Base-by-base conservation (phyloP, 2,329 filamentous ascomycete genomes). In the Paecilomyces sp. region DNA sequence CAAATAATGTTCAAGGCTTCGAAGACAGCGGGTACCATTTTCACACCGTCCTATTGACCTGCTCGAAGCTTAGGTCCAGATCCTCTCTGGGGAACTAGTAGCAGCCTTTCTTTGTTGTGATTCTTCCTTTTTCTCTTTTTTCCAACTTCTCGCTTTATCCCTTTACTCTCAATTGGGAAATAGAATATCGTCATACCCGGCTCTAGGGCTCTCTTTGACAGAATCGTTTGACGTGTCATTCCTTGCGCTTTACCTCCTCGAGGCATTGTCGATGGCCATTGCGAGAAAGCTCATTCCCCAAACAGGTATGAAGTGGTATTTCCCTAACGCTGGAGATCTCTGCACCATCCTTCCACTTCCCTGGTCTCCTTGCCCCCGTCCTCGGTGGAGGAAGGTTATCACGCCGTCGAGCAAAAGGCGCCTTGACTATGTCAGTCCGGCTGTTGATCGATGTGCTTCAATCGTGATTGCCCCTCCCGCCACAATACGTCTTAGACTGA, bases 191-290 rank as follows among this genome's bases (percentile, higher is more conserved):
- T 47, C 56, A n/a, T 52, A 30, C 25, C 47, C 31, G 31, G 56
- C 54, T 57, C 24, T 55, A 47, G 47, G 56, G 30, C 36, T 53
- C 31, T 34, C 55, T 47, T 55, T 24, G 53, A 15, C 54, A 47
- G 28, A 57, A 57, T 47, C 33, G 34, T 58, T 60, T 58, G 61
- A 61, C 61, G 60, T 63, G 60, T 63, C 60, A 63, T 60, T 56
- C 61, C 57, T 63, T 63, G 58, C 41, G 59, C 56, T 61, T 56
- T 58, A 58, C 58, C 54, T 59, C 36, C 54, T 52, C 33, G 54
- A 50, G 54, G 59, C 41, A 54, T 47, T 52, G 54, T 58, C 56
- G 57, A 47, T 18, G 5, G 41, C 41, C 60, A 63, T 63, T 58
- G 24, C 58, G 31, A 47, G 28, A 53, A 55, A 60, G 33, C 28